phyloP scores from a whole-genome alignment of 495 filamentous ascomycete genomes.

The Talaromyces nanjingensis region DNA sequence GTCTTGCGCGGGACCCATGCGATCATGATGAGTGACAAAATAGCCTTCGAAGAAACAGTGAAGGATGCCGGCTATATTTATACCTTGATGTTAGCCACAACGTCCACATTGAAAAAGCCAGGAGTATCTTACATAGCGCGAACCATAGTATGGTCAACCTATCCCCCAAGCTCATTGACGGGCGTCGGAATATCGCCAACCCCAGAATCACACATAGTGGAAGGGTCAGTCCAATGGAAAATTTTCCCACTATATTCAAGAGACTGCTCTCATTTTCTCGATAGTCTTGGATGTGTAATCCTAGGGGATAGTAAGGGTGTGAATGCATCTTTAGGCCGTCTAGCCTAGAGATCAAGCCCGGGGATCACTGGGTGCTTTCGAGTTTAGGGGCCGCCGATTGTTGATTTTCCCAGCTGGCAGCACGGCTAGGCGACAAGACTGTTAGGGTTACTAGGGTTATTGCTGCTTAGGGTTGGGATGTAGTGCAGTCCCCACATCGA shows the following conservation, averaged over 20 bases:
- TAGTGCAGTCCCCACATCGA: background rate
- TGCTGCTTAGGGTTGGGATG: background rate
- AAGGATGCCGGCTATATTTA: constrained; percentile 48
- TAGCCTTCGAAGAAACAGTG: constrained; percentile 87
- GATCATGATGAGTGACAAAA: constrained; percentile 59
- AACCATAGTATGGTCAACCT: constrained; percentile 60
- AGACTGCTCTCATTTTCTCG: constrained; percentile 51
- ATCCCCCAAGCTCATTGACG: constrained; percentile 40
- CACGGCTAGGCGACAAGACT: no score
- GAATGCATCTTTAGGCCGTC: constrained; percentile 8
- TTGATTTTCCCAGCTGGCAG: background rate
- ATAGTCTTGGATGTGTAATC: constrained; percentile 54
- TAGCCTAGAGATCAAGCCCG: background rate
- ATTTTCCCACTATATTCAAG: constrained; percentile 44
- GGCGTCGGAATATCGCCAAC: constrained; percentile 39
- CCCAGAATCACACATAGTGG: constrained; percentile 45
- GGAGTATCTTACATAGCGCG: constrained; percentile 43
- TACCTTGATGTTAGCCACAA: constrained; percentile 6
- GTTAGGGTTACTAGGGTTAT: no score
- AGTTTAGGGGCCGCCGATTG: no score
- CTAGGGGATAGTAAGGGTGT: constrained; percentile 70
- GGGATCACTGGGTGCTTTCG: background rate
- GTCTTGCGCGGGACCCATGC: constrained; percentile 51
- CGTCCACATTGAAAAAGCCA: background rate
- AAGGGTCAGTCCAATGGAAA: constrained; percentile 40